These are phyloP conservation scores for Alternaria novae-zelandiae DNA, from an alignment of 2,329 filamentous ascomycete species.

Conservation along the genomic window DNA sequence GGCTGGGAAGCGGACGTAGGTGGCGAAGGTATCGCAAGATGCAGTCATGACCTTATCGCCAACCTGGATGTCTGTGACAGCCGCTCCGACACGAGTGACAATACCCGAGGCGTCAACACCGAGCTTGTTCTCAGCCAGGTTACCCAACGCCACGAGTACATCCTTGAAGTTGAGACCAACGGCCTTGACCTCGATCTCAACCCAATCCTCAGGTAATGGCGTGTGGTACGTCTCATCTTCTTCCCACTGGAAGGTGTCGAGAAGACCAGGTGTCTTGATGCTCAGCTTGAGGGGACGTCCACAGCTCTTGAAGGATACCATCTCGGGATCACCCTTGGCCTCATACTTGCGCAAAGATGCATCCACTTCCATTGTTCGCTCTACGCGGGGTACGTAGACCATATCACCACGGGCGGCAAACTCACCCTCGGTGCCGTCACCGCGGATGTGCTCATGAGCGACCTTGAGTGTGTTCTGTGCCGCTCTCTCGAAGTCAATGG, in stretches of 20 bases:
- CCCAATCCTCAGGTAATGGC: not conserved
- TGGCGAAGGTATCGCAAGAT: constrained; percentile 8
- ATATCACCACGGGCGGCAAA: constrained; percentile 6
- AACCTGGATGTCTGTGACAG: not conserved
- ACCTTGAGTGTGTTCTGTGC: constrained; percentile 3
- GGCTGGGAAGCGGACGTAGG: constrained; percentile 10
- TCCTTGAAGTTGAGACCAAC: constrained; percentile 12
- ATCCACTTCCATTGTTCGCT: constrained; percentile 3
- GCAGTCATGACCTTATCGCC: constrained; percentile 8
- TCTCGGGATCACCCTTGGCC: constrained; percentile 10
- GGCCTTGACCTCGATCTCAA: constrained; percentile 5
- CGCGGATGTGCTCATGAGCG: not conserved
- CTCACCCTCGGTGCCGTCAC: constrained; percentile 8
- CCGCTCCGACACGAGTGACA: constrained; percentile 1
- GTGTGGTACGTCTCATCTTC: constrained; percentile 2
- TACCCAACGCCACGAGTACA: constrained; percentile 2
- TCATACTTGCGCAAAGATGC: constrained; percentile 9
- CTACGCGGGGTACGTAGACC: constrained; percentile 5
- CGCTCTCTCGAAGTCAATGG: not conserved
- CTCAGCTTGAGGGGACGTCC: constrained; percentile 7
- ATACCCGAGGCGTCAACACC: constrained; percentile 2
- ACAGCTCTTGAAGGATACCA: constrained; percentile 1
- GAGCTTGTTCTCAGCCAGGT: constrained; percentile 8
- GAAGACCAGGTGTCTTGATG: constrained; percentile 4
- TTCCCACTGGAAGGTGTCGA: constrained; percentile 9